Conservation (phyloP, 306 rosid genomes). For the Fragaria vesca region DNA sequence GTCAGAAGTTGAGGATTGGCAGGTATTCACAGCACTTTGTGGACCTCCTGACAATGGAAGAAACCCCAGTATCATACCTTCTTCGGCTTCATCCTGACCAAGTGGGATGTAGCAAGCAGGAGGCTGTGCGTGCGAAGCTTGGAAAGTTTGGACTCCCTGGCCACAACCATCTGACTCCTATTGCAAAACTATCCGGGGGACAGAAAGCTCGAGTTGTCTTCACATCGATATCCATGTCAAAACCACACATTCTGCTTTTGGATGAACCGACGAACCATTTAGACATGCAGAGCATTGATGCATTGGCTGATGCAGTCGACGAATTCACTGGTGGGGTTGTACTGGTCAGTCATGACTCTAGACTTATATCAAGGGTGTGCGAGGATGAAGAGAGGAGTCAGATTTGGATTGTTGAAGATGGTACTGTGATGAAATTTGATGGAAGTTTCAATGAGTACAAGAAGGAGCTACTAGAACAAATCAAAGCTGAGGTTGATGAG, state of each 20-base stretch:
- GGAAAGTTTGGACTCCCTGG: constrained; percentile 69
- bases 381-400: constrained; percentile 72
- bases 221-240: constrained; percentile 77
- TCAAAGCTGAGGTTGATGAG: constrained; percentile 63
- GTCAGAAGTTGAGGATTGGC: constrained; percentile 72
- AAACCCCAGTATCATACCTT: constrained; percentile 63
- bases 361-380: constrained; percentile 74
- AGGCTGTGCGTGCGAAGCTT: constrained; percentile 61
- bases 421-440: constrained; percentile 38
- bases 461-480: constrained; percentile 56
- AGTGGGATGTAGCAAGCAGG: constrained; percentile 75
- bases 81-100: constrained; percentile 70
- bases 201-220: constrained; percentile 71
- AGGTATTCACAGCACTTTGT: constrained; percentile 65
- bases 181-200: constrained; percentile 42
- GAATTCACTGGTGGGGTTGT: constrained; percentile 75
- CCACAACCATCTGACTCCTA: constrained; percentile 7
- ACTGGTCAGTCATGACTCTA: constrained; percentile 74
- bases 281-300: constrained; percentile 83
- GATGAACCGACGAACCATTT: constrained; percentile 82
- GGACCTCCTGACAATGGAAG: constrained; percentile 68
- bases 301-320: constrained; percentile 65
- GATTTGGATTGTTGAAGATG: constrained; percentile 31
- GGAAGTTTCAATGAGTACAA: constrained; percentile 63
- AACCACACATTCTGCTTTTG: constrained; percentile 16